Percentiles rank a stretch among this genome's conserved stretches.
phyloP scores from a whole-genome alignment of 1,139 yeast species.

The Saccharomyces hybrid region DNA sequence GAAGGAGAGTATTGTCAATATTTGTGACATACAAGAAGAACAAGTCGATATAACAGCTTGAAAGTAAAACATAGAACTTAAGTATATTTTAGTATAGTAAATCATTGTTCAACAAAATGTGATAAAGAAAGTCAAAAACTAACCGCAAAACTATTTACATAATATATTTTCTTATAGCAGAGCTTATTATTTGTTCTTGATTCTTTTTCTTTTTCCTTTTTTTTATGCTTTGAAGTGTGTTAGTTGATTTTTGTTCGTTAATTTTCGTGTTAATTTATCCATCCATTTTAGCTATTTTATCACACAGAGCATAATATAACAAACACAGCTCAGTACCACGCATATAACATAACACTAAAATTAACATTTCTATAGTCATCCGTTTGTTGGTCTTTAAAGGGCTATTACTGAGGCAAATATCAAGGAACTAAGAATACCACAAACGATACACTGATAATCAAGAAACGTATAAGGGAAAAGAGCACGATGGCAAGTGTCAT shows the following conservation, averaged over 20 bases:
- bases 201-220: neutral
- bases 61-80: slow-evolving; percentile 1
- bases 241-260: neutral
- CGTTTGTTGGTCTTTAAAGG: neutral
- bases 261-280: slow-evolving; percentile 1
- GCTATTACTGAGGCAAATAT: neutral
- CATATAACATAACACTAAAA: neutral
- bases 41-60: slow-evolving; percentile 35
- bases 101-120: neutral
- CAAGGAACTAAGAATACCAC: neutral
- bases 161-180: neutral
- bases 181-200: neutral
- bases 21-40: slow-evolving; percentile 67
- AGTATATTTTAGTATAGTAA: neutral
- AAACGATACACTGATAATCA: neutral
- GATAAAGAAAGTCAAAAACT: neutral
- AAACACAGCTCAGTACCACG: neutral
- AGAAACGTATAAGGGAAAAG: neutral
- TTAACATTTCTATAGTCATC: neutral
- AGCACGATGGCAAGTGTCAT: neutral
- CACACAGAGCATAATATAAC: neutral
- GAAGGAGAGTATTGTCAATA: slow-evolving; percentile 51
- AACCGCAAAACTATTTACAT: neutral
- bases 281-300: neutral
- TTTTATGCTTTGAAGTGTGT: neutral